Evolutionary conservation across 257 asterid genomes (phyloP).

Genomic region (Capsicum baccatum): DNA sequence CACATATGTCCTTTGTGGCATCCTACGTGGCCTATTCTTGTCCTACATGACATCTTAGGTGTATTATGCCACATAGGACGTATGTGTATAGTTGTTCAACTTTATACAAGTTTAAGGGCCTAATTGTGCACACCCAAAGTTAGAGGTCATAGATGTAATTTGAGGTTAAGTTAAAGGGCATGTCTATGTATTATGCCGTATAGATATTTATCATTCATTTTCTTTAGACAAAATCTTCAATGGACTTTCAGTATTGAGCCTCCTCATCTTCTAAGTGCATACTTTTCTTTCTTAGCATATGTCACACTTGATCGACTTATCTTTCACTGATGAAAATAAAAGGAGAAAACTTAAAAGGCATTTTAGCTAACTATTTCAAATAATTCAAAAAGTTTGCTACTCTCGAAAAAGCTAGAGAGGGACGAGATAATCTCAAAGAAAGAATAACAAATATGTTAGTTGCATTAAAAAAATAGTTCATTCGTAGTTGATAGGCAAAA

Average conservation of each 20-base stretch:
- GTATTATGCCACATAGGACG: too few relatives aligned
- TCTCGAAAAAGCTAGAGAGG: neutral
- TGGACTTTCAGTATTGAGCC: conserved; percentile 1
- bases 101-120: too few relatives aligned
- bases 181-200: too few relatives aligned
- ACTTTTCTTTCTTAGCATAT: neutral
- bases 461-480: neutral
- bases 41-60: too few relatives aligned
- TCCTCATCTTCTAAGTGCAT: neutral
- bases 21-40: too few relatives aligned
- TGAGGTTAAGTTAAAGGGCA: too few relatives aligned
- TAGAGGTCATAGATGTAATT: too few relatives aligned
- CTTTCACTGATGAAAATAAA: neutral
- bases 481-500: neutral
- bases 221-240: neutral
- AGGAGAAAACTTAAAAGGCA: neutral
- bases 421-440: conserved; percentile 10
- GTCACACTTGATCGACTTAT: neutral
- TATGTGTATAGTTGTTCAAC: too few relatives aligned
- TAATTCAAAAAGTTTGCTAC: neutral
- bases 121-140: too few relatives aligned
- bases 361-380: neutral
- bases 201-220: conserved; percentile 17
- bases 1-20: too few relatives aligned
- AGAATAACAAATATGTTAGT: neutral